phyloP scores from a whole-genome alignment of 2,329 filamentous ascomycete species.

The Beauveria pseudobassiana region DNA sequence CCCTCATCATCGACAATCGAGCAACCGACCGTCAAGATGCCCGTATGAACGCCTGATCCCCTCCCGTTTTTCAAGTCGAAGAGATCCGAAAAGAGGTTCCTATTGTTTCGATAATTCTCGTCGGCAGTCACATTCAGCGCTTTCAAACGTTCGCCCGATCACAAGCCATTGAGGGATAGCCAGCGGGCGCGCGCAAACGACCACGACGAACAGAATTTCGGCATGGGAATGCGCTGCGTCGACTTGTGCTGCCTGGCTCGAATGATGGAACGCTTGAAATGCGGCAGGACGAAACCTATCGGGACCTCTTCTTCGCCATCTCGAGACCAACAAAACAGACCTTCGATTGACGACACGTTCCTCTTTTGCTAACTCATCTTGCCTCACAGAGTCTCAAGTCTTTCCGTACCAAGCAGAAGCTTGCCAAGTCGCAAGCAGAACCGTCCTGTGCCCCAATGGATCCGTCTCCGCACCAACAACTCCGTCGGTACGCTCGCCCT shows the following conservation, averaged over 20 bases:
- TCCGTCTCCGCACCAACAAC: constrained; percentile 95
- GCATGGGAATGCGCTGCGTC: neutral
- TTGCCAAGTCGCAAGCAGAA: constrained; percentile 99
- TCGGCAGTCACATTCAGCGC: neutral
- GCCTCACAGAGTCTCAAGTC: constrained; percentile 87
- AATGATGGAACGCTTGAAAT: neutral
- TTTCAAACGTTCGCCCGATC: neutral
- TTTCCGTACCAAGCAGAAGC: constrained; percentile 99
- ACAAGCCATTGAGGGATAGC: neutral
- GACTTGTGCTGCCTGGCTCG: neutral
- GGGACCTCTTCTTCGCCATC: neutral
- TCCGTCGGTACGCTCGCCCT: constrained; percentile 79
- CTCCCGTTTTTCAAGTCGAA: neutral
- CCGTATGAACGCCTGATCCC: constrained; percentile 25
- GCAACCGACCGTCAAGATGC: constrained; percentile 32
- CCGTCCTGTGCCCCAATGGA: constrained; percentile 99
- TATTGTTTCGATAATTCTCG: neutral
- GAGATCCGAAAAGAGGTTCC: neutral
- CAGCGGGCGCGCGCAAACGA: neutral
- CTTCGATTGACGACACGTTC: neutral
- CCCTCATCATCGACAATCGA: constrained; percentile 25
- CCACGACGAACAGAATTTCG: neutral
- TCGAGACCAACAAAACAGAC: neutral
- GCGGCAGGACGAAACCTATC: neutral
- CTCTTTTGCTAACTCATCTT: constrained; percentile 18